phyloP scores from a whole-genome alignment of 805 yeast species.

The Maudiozyma barnettii region DNA sequence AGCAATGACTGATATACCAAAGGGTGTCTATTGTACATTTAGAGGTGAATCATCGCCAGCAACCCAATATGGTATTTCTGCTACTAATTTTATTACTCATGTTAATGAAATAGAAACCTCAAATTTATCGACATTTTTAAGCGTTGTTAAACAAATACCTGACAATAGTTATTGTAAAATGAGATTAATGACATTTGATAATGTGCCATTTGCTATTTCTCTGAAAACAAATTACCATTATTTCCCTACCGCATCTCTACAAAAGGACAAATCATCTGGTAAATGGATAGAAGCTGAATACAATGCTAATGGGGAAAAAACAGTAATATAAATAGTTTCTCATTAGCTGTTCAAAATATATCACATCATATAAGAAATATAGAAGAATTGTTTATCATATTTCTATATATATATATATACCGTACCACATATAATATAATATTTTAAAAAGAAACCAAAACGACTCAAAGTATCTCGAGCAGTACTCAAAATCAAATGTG shows the following conservation, averaged over 20 bases:
- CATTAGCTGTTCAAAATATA: too few species aligned
- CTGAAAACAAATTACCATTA: conserved; percentile 83
- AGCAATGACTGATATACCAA: conserved; percentile 65
- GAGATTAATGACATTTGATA: conserved; percentile 75
- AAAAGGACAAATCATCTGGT: conserved; percentile 36
- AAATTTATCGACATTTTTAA: conserved; percentile 56
- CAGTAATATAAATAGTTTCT: not conserved
- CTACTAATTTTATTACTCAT: conserved; percentile 82
- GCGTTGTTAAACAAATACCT: conserved; percentile 57
- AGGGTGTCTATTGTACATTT: conserved; percentile 72
- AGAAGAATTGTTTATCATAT: too few species aligned
- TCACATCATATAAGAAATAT: too few species aligned
- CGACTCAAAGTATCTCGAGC: too few species aligned
- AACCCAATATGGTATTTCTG: conserved; percentile 64
- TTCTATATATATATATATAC: too few species aligned
- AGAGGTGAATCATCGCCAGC: conserved; percentile 81
- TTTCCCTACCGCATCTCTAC: conserved; percentile 63
- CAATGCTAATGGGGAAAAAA: conserved; percentile 29
- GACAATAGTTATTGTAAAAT: conserved; percentile 76
- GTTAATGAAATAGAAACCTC: conserved; percentile 70
- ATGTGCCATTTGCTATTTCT: conserved; percentile 77
- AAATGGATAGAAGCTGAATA: conserved; percentile 50
- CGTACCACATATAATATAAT: too few species aligned
- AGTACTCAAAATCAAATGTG: too few species aligned
- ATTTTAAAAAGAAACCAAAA: too few species aligned